Evolutionary conservation across 805 yeast species (phyloP).

Genomic region (Ogataea methylovora): DNA sequence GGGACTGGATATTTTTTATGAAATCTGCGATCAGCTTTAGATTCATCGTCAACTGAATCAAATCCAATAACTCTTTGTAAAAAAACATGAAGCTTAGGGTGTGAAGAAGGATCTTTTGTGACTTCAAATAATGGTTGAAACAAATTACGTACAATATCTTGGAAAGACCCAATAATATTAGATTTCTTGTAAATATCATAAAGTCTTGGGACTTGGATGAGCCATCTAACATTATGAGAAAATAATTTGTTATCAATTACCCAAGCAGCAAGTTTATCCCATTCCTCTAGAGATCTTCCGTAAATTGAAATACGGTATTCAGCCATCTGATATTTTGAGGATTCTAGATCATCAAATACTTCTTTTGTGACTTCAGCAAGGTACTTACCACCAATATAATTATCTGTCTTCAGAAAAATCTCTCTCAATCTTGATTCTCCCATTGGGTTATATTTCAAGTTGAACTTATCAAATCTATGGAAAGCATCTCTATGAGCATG

Average conservation of each 20-base stretch:
- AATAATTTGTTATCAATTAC: constrained; percentile 85
- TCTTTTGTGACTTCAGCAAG: constrained; percentile 91
- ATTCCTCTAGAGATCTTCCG: constrained; percentile 83
- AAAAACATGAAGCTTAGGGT: constrained; percentile 88
- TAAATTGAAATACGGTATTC: constrained; percentile 93
- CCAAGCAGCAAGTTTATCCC: constrained; percentile 96
- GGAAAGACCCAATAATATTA: constrained; percentile 62
- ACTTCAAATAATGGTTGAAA: constrained; percentile 90
- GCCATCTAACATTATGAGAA: constrained; percentile 94
- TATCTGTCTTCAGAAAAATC: constrained; percentile 92
- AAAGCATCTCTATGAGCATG: constrained; percentile 98
- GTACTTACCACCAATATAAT: constrained; percentile 80
- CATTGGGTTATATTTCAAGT: constrained; percentile 92
- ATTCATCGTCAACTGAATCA: constrained; percentile 97
- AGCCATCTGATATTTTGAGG: constrained; percentile 94
- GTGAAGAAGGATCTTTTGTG: constrained; percentile 70
- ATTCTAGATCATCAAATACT: constrained; percentile 89
- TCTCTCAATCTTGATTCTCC: constrained; percentile 98
- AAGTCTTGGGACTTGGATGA: constrained; percentile 89
- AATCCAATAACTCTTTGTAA: constrained; percentile 94
- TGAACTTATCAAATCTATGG: constrained; percentile 96
- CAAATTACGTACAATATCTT: constrained; percentile 68
- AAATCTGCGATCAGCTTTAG: constrained; percentile 78
- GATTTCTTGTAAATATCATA: constrained; percentile 82
- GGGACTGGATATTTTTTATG: constrained; percentile 86